Evolutionary conservation across 768 basidiomycete species (phyloP).

Genomic region (Pulveroboletus ravenelii): DNA sequence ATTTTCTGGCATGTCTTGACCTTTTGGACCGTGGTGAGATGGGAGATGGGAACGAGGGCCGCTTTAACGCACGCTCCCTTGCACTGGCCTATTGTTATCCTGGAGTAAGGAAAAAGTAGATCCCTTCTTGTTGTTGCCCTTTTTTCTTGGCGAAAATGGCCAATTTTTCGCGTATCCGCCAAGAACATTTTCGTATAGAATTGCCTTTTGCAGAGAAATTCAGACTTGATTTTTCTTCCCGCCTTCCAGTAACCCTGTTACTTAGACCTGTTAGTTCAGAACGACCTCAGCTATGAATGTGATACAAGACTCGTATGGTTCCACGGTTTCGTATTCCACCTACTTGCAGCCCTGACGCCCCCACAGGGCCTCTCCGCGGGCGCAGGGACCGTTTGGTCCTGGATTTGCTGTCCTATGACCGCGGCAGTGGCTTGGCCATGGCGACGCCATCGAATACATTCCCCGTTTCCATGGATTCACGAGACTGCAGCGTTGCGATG

Average conservation of each 20-base stretch:
- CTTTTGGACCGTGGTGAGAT: not conserved
- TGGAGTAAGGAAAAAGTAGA: conserved; percentile 17
- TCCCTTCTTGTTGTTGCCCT: not conserved
- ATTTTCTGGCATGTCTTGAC: conserved; percentile 27
- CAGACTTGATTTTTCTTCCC: not conserved
- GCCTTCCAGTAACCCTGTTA: too few relatives aligned
- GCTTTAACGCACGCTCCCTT: conserved; percentile 4
- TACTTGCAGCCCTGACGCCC: too few relatives aligned
- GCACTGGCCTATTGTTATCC: conserved; percentile 11
- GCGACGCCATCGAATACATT: not conserved
- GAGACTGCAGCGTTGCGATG: not conserved
- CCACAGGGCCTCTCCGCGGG: too few relatives aligned
- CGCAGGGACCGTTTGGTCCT: too few relatives aligned
- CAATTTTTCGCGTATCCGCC: conserved; percentile 4
- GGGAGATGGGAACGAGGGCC: conserved; percentile 11
- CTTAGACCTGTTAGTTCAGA: too few relatives aligned
- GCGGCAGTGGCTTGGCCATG: not conserved
- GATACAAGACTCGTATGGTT: not conserved
- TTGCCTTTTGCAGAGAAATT: not conserved
- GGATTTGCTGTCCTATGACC: not conserved
- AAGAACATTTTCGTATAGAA: conserved; percentile 1
- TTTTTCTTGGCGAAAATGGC: not conserved
- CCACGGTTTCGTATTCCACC: too few relatives aligned
- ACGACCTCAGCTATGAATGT: too few relatives aligned
- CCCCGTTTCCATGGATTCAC: conserved; percentile 9